Evolutionary conservation across 2,329 filamentous ascomycete genomes (phyloP).

Genomic region (Pseudopithomyces maydicus): DNA sequence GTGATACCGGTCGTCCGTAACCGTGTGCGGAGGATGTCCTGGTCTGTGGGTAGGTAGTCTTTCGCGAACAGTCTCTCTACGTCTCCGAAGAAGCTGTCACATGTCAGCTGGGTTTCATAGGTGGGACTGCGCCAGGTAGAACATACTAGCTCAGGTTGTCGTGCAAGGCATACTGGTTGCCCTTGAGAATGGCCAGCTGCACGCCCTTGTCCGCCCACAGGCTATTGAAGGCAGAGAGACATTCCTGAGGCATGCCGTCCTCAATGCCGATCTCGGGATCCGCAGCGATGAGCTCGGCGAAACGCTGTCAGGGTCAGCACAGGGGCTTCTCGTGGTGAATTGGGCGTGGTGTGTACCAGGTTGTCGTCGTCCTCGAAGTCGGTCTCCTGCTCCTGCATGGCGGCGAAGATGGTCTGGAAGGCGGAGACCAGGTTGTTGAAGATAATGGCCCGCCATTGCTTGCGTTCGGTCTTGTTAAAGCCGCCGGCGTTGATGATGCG

Average conservation of each 20-base stretch:
- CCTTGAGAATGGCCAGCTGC: conserved; percentile 84
- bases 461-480: conserved; percentile 85
- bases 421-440: conserved; percentile 95
- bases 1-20: conserved; percentile 94
- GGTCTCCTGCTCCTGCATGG: conserved; percentile 85
- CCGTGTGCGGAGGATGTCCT: conserved; percentile 90
- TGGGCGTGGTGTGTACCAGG: conserved; percentile 62
- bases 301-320: conserved; percentile 60
- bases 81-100: conserved; percentile 75
- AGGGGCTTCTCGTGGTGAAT: background rate
- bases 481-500: conserved; percentile 94
- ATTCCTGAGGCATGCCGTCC: conserved; percentile 78
- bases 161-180: conserved; percentile 95
- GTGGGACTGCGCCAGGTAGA: background rate
- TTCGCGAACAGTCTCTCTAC: conserved; percentile 66
- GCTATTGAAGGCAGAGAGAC: conserved; percentile 78
- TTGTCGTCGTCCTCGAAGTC: conserved; percentile 79
- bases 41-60: conserved; percentile 86
- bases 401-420: conserved; percentile 86
- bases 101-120: conserved; percentile 23
- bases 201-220: conserved; percentile 87
- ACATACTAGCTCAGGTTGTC: conserved; percentile 92
- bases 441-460: conserved; percentile 93
- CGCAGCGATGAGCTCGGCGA: conserved; percentile 76
- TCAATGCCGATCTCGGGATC: conserved; percentile 83